These are phyloP conservation scores for Buxus sempervirens DNA, from an alignment of 164 flowering plant species.

Conservation along the genomic window DNA sequence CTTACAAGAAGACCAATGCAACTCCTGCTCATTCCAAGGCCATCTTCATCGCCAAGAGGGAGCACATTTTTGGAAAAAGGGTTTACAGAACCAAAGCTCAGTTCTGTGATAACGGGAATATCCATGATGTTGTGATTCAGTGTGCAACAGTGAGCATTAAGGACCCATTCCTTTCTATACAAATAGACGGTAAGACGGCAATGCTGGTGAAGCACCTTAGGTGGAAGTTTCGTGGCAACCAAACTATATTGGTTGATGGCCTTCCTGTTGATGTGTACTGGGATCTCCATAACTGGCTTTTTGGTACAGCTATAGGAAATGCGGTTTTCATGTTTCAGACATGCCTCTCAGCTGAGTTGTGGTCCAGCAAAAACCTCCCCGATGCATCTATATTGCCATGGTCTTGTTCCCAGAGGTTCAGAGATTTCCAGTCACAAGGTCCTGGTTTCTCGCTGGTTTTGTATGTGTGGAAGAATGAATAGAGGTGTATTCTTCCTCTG, in stretches of 20 bases:
- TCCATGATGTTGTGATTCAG: conserved; percentile 33
- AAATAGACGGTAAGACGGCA: conserved; percentile 32
- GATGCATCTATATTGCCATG: conserved; percentile 22
- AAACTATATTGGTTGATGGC: conserved; percentile 43
- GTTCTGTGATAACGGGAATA: conserved; percentile 35
- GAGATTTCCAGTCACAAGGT: conserved; percentile 24
- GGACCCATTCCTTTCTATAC: conserved; percentile 34
- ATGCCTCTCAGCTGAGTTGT: conserved; percentile 26
- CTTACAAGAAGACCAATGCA: conserved; percentile 29
- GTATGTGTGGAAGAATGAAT: conserved; percentile 55
- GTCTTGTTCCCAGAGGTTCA: conserved; percentile 28
- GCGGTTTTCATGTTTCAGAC: conserved; percentile 41
- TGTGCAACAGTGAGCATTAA: conserved; percentile 23
- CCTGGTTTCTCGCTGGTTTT: conserved; percentile 39
- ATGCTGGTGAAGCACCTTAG: conserved; percentile 38
- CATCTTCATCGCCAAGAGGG: conserved; percentile 36
- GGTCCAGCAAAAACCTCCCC: conserved; percentile 13
- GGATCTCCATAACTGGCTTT: conserved; percentile 44
- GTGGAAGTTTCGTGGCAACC: conserved; percentile 51
- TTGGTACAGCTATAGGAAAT: conserved; percentile 21
- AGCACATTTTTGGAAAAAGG: conserved; percentile 42
- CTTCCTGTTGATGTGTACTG: conserved; percentile 35
- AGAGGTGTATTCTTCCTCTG: conserved; percentile 17
- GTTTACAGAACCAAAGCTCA: conserved; percentile 32
- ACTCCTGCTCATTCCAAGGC: conserved; percentile 18